These are phyloP conservation scores for Pseudotsuga menziesii DNA, from an alignment of 75 land plant genomes.

Conservation along the genomic window DNA sequence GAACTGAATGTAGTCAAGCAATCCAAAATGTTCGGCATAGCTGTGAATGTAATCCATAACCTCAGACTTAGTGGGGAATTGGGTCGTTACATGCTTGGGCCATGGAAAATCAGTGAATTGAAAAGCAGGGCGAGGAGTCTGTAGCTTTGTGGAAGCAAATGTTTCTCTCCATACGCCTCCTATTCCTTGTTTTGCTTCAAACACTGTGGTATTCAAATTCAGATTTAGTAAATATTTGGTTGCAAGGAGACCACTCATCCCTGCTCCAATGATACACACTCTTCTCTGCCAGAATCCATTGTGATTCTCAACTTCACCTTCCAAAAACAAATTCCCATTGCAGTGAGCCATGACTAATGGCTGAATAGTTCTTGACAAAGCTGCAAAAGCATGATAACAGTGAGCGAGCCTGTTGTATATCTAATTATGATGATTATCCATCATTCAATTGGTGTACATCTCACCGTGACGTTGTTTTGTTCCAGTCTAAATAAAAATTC, in stretches of 20 bases:
- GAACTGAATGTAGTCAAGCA: conserved; percentile 41
- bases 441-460: no score
- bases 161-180: conserved; percentile 79
- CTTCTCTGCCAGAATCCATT: conserved; percentile 4
- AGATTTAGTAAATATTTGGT: conserved; percentile 38
- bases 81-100: conserved; percentile 29
- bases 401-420: no score
- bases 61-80: conserved; percentile 44
- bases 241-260: conserved; percentile 65
- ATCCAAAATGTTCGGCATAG: conserved; percentile 62
- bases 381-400: no score
- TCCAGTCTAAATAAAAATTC: no score
- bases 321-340: no score
- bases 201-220: conserved; percentile 43
- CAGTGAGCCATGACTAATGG: neutral
- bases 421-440: no score
- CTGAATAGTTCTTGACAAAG: no score
- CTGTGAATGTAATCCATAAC: conserved; percentile 60
- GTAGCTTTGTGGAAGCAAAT: conserved; percentile 55
- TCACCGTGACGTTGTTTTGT: no score
- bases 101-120: conserved; percentile 82
- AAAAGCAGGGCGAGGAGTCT: conserved; percentile 52
- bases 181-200: conserved; percentile 52
- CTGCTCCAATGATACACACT: conserved; percentile 66
- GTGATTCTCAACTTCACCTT: no score